Conservation (phyloP, 345 rosid species). For the Mercurialis annua region DNA sequence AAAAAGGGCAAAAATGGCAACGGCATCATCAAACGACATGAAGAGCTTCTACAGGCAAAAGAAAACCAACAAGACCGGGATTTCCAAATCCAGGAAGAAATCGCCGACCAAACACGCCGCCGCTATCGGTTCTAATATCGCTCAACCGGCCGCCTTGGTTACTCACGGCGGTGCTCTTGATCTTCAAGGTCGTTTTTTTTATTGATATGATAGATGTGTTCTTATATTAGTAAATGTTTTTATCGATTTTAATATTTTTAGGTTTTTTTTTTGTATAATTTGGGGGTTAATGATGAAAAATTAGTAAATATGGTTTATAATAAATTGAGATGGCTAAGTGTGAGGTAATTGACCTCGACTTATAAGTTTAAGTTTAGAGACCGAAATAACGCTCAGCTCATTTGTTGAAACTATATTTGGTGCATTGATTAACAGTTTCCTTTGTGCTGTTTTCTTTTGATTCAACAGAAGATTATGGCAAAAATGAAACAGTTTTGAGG, state of each 20-base stretch:
- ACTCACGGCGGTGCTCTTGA: constrained; percentile 55
- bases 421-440: constrained; percentile 1
- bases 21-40: constrained; percentile 42
- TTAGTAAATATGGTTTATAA: too few relatives aligned
- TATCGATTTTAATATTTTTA: neutral
- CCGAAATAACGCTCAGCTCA: too few relatives aligned
- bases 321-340: too few relatives aligned
- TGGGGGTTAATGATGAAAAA: neutral
- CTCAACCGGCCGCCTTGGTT: constrained; percentile 47
- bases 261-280: too few relatives aligned
- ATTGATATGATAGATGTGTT: neutral
- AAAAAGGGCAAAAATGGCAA: constrained; percentile 37
- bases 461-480: constrained; percentile 39
- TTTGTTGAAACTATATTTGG: neutral
- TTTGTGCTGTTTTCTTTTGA: neutral
- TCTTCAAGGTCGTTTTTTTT: constrained; percentile 41
- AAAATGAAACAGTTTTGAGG: constrained; percentile 49
- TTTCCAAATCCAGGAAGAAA: constrained; percentile 29
- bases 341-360: too few relatives aligned
- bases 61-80: constrained; percentile 42
- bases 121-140: constrained; percentile 36
- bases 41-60: constrained; percentile 58
- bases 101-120: constrained; percentile 42
- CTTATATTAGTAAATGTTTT: neutral
- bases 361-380: too few relatives aligned